Evolutionary conservation across 140 eudicot genomes (phyloP), one percentile per base, ranked within the genome.

Genomic region (Erigeron philadelphicus): DNA sequence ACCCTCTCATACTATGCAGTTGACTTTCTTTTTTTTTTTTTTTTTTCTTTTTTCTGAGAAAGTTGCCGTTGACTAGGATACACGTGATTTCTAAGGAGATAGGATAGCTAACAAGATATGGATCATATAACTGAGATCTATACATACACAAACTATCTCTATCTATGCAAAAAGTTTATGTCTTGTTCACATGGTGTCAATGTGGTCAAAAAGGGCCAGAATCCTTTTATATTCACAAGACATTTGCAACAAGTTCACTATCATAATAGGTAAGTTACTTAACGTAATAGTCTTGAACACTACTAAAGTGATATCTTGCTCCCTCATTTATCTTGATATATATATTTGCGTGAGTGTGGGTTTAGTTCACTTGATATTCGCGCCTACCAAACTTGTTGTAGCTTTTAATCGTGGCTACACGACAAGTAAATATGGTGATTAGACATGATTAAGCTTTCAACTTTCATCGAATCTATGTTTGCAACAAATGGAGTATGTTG

Each of bases 401-500:
- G 35, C 70, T 46, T 67, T 48, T 11, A 8, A 31, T 48, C 72
- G 8, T 38, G 4, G 9, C 21, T 61, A 21, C 19, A 59, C 46
- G 44, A 50, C 75, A 50, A 25, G 47, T 66, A 31, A 21, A 76
- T 52, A 61, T 52, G 71, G 31, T 69, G 60, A 59, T 61, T 61
- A 31, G 61, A 61, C 53, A 76, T 76, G 16, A 63, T 76, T 76
- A 56, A 56, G 54, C 45, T 71, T 70, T 7, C 11, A 70, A 54
- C 66, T 53, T 62, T 70, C 40, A 62, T 43, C 63, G 8, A 67
- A 23, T 47, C 68, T 57, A 67, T 45, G 17, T 48, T 70, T 40
- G 76, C 60, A 53, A 62, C 44, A 76, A 31, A 70, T 76, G 67
- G 76, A 76, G 62, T 76, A 43, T 63, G 67, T 63, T 53, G 66